Conservation (phyloP, 192 early-diverging fungal genomes). For the Martensiomyces pterosporus region DNA sequence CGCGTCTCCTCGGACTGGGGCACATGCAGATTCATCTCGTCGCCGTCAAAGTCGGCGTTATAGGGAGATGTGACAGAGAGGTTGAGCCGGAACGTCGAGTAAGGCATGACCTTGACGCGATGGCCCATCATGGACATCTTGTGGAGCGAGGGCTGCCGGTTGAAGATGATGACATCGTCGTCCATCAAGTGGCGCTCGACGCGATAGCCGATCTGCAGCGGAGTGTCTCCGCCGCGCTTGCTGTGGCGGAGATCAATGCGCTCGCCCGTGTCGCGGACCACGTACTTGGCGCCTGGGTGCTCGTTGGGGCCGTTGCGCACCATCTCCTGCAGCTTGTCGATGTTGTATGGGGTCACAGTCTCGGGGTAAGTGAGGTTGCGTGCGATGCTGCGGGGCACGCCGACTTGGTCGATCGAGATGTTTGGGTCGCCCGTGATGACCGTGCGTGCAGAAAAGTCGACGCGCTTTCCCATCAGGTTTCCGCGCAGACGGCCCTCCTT, state of each 20-base stretch:
- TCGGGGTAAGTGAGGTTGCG: slow-evolving; percentile 96
- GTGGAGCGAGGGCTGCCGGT: slow-evolving; percentile 97
- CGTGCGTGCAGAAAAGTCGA: slow-evolving; percentile 98
- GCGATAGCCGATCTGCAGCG: slow-evolving; percentile 84
- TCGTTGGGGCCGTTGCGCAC: slow-evolving; percentile 88
- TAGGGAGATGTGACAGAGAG: slow-evolving; percentile 97
- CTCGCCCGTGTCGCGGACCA: slow-evolving; percentile 91
- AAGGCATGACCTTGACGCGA: slow-evolving; percentile 94
- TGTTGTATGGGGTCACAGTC: slow-evolving; percentile 95
- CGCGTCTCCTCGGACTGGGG: slow-evolving; percentile 95
- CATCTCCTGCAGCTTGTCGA: slow-evolving; percentile 78
- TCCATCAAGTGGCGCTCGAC: slow-evolving; percentile 95
- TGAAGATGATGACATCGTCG: slow-evolving; percentile 97
- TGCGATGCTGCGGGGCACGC: slow-evolving; percentile 95
- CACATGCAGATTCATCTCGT: slow-evolving; percentile 99
- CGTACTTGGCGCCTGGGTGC: slow-evolving; percentile 97
- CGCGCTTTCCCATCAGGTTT: slow-evolving; percentile 99
- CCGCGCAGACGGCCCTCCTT: slow-evolving; percentile 98
- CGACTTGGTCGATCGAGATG: slow-evolving; percentile 96
- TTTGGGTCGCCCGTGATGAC: slow-evolving; percentile 99
- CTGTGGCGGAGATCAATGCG: slow-evolving; percentile 87
- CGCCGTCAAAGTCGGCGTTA: slow-evolving; percentile 99
- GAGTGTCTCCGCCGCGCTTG: slow-evolving; percentile 75
- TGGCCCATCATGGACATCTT: slow-evolving; percentile 99
- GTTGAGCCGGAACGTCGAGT: slow-evolving; percentile 97